Conservation (phyloP, 371 early-diverging fungal species). For the Nematocida homosporus region DNA sequence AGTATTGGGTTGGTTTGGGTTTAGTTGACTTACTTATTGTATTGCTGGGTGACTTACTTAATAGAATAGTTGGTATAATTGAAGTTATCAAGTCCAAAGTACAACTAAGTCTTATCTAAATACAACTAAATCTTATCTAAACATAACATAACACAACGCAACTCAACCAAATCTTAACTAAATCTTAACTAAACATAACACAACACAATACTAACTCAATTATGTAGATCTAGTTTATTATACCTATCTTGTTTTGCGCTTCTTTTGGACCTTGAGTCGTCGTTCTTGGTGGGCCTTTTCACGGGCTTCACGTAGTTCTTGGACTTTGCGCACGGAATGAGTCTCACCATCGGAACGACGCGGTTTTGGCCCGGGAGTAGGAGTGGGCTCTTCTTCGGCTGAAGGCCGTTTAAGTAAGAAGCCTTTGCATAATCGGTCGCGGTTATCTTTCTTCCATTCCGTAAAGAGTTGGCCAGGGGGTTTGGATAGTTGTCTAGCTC, state of each 20-base stretch:
- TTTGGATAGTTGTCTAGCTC: constrained; percentile 7
- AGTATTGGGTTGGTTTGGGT: not conserved
- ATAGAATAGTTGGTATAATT: too few species aligned
- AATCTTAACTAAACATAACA: too few species aligned
- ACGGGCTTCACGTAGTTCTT: constrained; percentile 19
- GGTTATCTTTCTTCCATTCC: constrained; percentile 48
- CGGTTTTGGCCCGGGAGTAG: constrained; percentile 4
- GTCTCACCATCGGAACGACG: constrained; percentile 25
- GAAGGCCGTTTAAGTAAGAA: constrained; percentile 45
- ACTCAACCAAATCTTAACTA: too few species aligned
- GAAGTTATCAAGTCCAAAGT: too few species aligned
- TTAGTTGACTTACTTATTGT: not conserved
- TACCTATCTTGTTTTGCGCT: constrained; percentile 4
- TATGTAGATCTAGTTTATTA: too few species aligned
- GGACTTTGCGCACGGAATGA: constrained; percentile 27
- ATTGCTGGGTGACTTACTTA: too few species aligned
- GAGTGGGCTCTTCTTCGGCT: constrained; percentile 49
- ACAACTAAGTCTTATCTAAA: too few species aligned
- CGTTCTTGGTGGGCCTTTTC: constrained; percentile 5
- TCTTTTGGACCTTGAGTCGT: constrained; percentile 6
- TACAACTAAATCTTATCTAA: too few species aligned
- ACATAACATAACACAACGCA: too few species aligned
- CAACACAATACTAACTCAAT: too few species aligned
- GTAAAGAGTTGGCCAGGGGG: constrained; percentile 27
- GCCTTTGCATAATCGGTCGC: constrained; percentile 51